Evolutionary conservation across 441 rosid species (phyloP), one percentile per base, ranked within the genome.

Genomic region (Theobroma grandiflorum): DNA sequence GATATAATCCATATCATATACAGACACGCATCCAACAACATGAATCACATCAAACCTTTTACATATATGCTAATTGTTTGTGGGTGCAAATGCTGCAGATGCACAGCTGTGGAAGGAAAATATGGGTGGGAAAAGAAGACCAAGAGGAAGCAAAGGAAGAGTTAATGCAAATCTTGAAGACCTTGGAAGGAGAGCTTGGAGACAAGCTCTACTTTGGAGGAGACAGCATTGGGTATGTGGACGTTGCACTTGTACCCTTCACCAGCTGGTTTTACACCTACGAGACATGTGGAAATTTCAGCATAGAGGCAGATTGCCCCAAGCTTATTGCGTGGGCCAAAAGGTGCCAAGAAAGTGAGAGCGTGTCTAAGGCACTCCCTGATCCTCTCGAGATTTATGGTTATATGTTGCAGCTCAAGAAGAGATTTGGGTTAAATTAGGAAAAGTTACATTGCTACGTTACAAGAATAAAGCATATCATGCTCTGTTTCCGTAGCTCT

Each of bases 101-200:
- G 22, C 22, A 59, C 22, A 15, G 64, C 15, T 3, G 22, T 9
- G 64, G 64, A 15, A 59, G 0, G 64, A 59, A 15, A 22, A 3
- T 59, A 59, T 22, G 35, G 64, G 3, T 10, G 64, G 64, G 64
- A 22, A 59, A 59, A 59, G 64, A 59, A 59, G 64, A 59, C 35
- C 64, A 59, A 59, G 64, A 59, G 35, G 64, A 59, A 9, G 64
- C 64, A 59, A 59, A 59, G 35, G 64, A 59, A 59, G 64, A 59
- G 35, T 59, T 59, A 38, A 43, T 43, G 72, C 72, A 59, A 22
- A 8, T 0, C 35, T 74, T 77, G 31, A 82, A 73, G 58, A 62
- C 78, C n/a, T 40, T 82, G 20, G 85, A 85, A 50, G 71, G 45
- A 22, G 84, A 85, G 80, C 82, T 85, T 6, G 80, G 84, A 9